Conservation (phyloP, 306 rosid species). For the Trifolium fragiferum region DNA sequence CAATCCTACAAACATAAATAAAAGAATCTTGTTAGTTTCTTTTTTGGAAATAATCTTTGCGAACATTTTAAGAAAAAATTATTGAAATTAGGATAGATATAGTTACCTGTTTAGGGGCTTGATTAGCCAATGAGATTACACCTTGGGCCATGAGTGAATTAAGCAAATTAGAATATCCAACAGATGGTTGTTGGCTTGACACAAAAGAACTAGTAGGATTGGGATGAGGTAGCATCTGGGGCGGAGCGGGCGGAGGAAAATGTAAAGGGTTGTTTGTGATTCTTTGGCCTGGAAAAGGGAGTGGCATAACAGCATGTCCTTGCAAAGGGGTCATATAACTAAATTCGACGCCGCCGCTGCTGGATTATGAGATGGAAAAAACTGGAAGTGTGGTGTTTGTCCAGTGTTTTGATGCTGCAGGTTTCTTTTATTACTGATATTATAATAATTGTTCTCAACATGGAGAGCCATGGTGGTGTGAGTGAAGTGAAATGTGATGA, state of each 20-base stretch:
- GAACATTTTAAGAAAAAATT: not conserved
- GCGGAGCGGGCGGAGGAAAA: conserved; percentile 59
- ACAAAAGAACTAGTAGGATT: conserved; percentile 49
- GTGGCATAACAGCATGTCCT: conserved; percentile 41
- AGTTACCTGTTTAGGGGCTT: conserved; percentile 70
- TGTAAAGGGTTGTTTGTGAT: no score
- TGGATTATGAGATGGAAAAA: no score
- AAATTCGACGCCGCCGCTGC: no score
- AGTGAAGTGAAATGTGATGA: no score
- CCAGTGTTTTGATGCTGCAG: no score
- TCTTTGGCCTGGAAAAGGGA: conserved; percentile 51
- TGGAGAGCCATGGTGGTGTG: no score
- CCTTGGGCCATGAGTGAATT: conserved; percentile 93
- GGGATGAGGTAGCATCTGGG: conserved; percentile 56
- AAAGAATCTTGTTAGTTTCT: not conserved
- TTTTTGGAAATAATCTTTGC: not conserved
- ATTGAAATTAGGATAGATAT: conserved; percentile 22
- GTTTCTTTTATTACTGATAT: no score
- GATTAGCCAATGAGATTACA: conserved; percentile 71
- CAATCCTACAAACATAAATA: conserved; percentile 64
- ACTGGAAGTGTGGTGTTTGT: no score
- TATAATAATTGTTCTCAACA: no score
- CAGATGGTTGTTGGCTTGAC: conserved; percentile 63
- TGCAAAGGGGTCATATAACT: no score
- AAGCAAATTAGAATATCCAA: conserved; percentile 67